These are phyloP conservation scores for Chrysosporium queenslandicum DNA, from an alignment of 2,329 filamentous ascomycete species.

Conservation along the genomic window DNA sequence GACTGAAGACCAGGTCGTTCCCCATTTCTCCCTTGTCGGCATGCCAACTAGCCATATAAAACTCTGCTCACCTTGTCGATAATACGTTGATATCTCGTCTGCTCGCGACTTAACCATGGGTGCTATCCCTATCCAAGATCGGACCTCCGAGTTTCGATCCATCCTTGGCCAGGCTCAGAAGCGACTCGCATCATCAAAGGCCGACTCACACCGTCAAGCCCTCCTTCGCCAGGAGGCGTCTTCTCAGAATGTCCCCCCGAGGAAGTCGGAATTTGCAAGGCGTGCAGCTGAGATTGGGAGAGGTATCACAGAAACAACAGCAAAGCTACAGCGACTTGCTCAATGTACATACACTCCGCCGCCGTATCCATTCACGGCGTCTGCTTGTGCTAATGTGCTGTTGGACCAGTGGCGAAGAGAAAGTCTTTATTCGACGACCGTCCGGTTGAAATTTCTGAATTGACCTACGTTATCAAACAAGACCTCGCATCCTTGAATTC, in stretches of 20 bases:
- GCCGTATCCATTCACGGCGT: not conserved
- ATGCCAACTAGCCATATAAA: too few relatives aligned
- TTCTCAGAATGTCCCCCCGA: conserved; percentile 42
- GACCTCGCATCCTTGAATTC: conserved; percentile 78
- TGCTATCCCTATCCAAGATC: conserved; percentile 78
- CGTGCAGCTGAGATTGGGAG: conserved; percentile 84
- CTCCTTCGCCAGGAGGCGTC: conserved; percentile 61
- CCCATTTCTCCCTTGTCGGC: not conserved
- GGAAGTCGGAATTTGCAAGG: conserved; percentile 75
- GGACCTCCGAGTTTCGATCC: conserved; percentile 87
- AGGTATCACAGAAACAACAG: conserved; percentile 86
- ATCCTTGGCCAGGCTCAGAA: conserved; percentile 80
- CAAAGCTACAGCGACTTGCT: conserved; percentile 84
- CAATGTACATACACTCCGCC: conserved; percentile 47
- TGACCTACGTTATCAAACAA: conserved; percentile 97
- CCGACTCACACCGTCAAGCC: conserved; percentile 67
- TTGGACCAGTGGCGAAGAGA: conserved; percentile 67
- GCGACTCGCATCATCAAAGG: conserved; percentile 64
- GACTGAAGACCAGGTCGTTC: not conserved
- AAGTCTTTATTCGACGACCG: conserved; percentile 96
- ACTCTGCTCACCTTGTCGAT: too few relatives aligned
- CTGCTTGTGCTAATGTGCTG: not conserved
- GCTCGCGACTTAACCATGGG: conserved; percentile 29
- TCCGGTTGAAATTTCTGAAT: conserved; percentile 91
- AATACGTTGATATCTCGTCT: not conserved